A percentile compares a stretch with the other conserved stretches of the same genome.
These are phyloP conservation scores for Lenzites betulinus DNA, from an alignment of 768 basidiomycete genomes.

Conservation along the genomic window DNA sequence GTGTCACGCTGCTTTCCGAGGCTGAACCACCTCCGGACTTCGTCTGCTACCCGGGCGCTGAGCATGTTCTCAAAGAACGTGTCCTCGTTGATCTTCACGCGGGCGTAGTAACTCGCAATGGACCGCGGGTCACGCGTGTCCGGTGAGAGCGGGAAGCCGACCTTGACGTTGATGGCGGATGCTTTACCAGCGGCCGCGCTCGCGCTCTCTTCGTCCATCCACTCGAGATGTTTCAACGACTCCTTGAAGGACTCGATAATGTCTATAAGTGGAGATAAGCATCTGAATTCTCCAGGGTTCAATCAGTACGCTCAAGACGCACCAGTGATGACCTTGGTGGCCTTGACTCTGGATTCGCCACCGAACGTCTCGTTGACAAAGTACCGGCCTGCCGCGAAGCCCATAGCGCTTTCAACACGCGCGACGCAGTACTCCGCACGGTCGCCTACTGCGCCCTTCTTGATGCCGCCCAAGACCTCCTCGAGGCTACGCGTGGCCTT, in stretches of 20 bases:
- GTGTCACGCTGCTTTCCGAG: conserved; percentile 71
- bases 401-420: conserved; percentile 70
- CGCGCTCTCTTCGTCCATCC: conserved; percentile 91
- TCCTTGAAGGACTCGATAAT: conserved; percentile 83
- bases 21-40: conserved; percentile 71
- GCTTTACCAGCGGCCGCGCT: conserved; percentile 86
- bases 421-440: conserved; percentile 82
- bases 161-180: conserved; percentile 81
- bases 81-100: conserved; percentile 62
- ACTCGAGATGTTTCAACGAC: conserved; percentile 72
- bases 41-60: conserved; percentile 58
- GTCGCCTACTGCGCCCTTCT: conserved; percentile 83
- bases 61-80: conserved; percentile 88
- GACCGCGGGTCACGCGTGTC: conserved; percentile 72
- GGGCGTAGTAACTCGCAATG: conserved; percentile 71
- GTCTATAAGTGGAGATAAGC: conserved; percentile 39
- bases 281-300: not conserved
- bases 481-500: conserved; percentile 68
- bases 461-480: conserved; percentile 79
- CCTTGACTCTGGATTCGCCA: conserved; percentile 76
- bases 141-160: conserved; percentile 90
- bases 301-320: conserved; percentile 9
- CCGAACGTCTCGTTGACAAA: conserved; percentile 86
- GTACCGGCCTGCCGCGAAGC: conserved; percentile 88
- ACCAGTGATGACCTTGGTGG: conserved; percentile 83